A percentile compares a stretch with the other conserved stretches of the same genome.
phyloP scores from a whole-genome alignment of 2,329 filamentous ascomycete species.

The Calcarisporium arbuscula region DNA sequence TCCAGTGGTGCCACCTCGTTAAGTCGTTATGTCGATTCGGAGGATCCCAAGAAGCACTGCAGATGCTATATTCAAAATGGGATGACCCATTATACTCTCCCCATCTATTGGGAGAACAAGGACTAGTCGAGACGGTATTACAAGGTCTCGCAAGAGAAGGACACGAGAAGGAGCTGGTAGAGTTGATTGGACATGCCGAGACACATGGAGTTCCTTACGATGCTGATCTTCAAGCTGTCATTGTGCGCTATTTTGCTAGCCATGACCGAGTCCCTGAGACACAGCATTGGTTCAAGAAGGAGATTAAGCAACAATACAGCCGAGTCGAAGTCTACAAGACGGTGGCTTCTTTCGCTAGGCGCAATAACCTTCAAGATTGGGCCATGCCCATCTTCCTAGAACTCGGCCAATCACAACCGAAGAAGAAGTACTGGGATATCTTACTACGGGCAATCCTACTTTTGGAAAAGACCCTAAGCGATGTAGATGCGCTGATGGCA shows the following conservation, averaged over 20 bases:
- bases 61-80: conserved; percentile 32
- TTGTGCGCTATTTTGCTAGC: conserved; percentile 58
- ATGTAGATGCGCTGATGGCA: conserved; percentile 50
- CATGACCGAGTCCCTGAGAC: conserved; percentile 53
- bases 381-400: conserved; percentile 52
- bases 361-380: conserved; percentile 55
- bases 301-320: conserved; percentile 28
- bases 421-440: conserved; percentile 61
- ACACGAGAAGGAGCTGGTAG: conserved; percentile 49
- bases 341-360: conserved; percentile 46
- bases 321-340: conserved; percentile 19
- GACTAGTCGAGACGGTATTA: conserved; percentile 21
- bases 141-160: conserved; percentile 57
- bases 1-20: conserved; percentile 25
- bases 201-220: conserved; percentile 38
- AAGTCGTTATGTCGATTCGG: conserved; percentile 47
- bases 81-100: conserved; percentile 13
- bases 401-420: conserved; percentile 39
- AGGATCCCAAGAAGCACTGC: conserved; percentile 45
- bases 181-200: conserved; percentile 47
- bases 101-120: conserved; percentile 14
- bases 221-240: conserved; percentile 40
- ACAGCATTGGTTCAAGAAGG: conserved; percentile 60
- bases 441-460: conserved; percentile 68
- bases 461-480: conserved; percentile 56